Conservation (phyloP, 1,139 yeast genomes). For the Debaryomyces singareniensis region DNA sequence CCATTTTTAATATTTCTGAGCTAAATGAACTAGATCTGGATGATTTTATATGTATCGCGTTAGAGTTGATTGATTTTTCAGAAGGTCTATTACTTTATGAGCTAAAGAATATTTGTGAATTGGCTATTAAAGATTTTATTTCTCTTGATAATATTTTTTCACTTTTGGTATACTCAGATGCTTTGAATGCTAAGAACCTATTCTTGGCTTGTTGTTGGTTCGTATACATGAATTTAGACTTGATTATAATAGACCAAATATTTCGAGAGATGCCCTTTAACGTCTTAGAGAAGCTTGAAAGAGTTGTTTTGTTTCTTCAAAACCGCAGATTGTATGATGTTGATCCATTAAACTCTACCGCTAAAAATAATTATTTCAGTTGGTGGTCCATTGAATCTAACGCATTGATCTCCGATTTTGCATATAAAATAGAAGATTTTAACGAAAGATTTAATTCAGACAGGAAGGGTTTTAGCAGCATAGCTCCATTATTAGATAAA, state of each 20-base stretch:
- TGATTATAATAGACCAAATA: conserved; percentile 47
- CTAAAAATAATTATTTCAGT: conserved; percentile 9
- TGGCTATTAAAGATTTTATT: conserved; percentile 54
- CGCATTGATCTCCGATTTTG: conserved; percentile 20
- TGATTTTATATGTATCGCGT: conserved; percentile 46
- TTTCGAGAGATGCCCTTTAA: conserved; percentile 24
- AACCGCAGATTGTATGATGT: conserved; percentile 17
- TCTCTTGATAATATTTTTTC: conserved; percentile 54
- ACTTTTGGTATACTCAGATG: conserved; percentile 49
- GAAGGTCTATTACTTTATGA: conserved; percentile 61
- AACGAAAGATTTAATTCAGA: conserved; percentile 48
- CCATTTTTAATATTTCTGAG: conserved; percentile 34
- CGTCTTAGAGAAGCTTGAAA: conserved; percentile 22
- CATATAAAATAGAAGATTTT: conserved; percentile 27
- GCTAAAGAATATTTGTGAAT: conserved; percentile 56
- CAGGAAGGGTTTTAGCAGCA: conserved; percentile 29
- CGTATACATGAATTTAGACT: conserved; percentile 59
- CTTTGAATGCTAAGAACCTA: conserved; percentile 47
- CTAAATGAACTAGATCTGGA: conserved; percentile 19
- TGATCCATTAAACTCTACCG: conserved; percentile 12
- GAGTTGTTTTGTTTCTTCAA: conserved; percentile 19
- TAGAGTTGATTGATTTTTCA: conserved; percentile 56
- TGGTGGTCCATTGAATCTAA: conserved; percentile 19
- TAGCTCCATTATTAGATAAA: conserved; percentile 46
- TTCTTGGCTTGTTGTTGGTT: conserved; percentile 62